Evolutionary conservation across 1,284 basidiomycete genomes (phyloP).

Genomic region (Cryptococcus sp.): DNA sequence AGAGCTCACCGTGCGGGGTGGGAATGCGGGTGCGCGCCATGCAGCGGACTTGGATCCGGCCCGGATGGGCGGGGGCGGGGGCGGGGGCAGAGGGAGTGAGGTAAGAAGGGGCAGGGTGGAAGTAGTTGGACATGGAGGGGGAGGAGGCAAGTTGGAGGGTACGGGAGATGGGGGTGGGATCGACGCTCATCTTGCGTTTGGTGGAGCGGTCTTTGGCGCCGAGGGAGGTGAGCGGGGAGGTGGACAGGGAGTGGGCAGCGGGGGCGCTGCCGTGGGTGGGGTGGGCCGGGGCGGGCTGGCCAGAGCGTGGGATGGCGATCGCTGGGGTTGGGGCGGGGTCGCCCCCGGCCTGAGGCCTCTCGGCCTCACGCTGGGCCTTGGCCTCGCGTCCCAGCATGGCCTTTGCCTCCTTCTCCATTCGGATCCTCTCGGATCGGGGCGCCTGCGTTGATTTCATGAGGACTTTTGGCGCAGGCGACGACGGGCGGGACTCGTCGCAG

Average conservation of each 20-base stretch:
- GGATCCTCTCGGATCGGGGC: conserved; percentile 41
- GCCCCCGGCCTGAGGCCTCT: too few relatives aligned
- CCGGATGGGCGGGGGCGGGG: neutral
- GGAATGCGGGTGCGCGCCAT: conserved; percentile 97
- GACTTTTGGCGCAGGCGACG: conserved; percentile 27
- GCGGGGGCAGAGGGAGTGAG: neutral
- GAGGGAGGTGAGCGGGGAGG: conserved; percentile 8
- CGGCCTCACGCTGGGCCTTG: too few relatives aligned
- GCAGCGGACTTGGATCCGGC: conserved; percentile 55
- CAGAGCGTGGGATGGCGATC: conserved; percentile 1
- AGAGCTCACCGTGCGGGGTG: conserved; percentile 89
- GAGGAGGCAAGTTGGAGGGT: conserved; percentile 37
- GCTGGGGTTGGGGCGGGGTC: neutral
- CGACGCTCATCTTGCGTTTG: conserved; percentile 45
- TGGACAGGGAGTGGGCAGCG: neutral
- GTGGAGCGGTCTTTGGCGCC: conserved; percentile 14
- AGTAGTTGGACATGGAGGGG: conserved; percentile 21
- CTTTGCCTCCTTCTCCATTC: conserved; percentile 21
- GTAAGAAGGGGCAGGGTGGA: conserved; percentile 13
- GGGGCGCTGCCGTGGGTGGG: too few relatives aligned
- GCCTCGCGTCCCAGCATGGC: neutral
- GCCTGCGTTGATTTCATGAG: conserved; percentile 42
- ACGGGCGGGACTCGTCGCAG: conserved; percentile 43
- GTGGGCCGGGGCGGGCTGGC: neutral
- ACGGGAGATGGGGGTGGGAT: conserved; percentile 42